Evolutionary conservation across 495 filamentous ascomycete species (phyloP).

Genomic region (Penicillium cosmopolitanum): DNA sequence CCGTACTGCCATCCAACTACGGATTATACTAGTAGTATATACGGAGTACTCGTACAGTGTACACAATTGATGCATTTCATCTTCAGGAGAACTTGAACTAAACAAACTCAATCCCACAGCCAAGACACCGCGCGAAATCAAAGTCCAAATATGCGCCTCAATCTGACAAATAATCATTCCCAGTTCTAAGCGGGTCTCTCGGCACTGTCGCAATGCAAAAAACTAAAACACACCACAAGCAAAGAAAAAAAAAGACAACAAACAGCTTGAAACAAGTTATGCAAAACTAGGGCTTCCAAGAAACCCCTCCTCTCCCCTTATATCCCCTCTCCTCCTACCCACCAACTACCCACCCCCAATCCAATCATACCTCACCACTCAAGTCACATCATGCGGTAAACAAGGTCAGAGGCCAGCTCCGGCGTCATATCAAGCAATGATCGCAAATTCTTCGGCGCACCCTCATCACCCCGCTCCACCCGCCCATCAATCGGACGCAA

Average conservation of each 20-base stretch:
- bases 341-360: neutral
- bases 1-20: neutral
- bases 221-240: neutral
- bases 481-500: slow-evolving; percentile 23
- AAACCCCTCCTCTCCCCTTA: neutral
- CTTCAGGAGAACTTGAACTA: no score
- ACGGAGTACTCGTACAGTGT: neutral
- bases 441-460: slow-evolving; percentile 35
- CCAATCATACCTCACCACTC: slow-evolving; percentile 14
- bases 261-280: slow-evolving; percentile 1
- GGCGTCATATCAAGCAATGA: slow-evolving; percentile 44
- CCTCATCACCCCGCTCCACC: slow-evolving; percentile 21
- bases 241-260: neutral
- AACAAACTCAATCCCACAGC: neutral
- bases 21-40: no score
- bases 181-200: neutral
- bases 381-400: slow-evolving; percentile 50
- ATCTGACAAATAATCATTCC: slow-evolving; percentile 6
- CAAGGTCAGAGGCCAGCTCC: slow-evolving; percentile 50
- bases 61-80: no score
- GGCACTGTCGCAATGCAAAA: slow-evolving; percentile 12
- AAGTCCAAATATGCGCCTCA: slow-evolving; percentile 5
- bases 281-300: neutral
- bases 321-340: neutral
- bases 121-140: neutral